Percentiles rank a stretch among this genome's conserved stretches.
Evolutionary conservation across 208 protist genomes (phyloP).

Genomic region (Leptomonas pyrrhocoris): DNA sequence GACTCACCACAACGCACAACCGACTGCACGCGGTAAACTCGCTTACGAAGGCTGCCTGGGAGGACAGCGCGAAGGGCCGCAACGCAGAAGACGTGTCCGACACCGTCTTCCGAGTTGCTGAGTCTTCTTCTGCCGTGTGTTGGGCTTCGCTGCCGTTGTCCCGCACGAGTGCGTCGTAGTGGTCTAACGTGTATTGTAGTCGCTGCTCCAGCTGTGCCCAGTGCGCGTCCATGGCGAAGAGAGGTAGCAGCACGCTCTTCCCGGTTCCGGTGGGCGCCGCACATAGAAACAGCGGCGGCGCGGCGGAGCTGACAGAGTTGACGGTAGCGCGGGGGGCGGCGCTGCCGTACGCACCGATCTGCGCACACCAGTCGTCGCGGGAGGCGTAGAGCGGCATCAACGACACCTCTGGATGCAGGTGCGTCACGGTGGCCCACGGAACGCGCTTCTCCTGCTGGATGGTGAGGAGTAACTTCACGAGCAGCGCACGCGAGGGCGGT

Average conservation of each 20-base stretch:
- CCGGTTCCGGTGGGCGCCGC: slow-evolving; percentile 68
- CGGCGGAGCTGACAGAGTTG: background rate
- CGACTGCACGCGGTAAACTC: slow-evolving; percentile 53
- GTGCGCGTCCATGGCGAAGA: slow-evolving; percentile 74
- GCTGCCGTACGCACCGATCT: slow-evolving; percentile 19
- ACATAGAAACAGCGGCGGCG: slow-evolving; percentile 55
- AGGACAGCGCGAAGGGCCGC: slow-evolving; percentile 20
- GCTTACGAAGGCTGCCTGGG: slow-evolving; percentile 34
- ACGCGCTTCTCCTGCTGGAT: slow-evolving; percentile 31
- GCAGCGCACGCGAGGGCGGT: slow-evolving; percentile 28
- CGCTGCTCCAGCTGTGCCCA: slow-evolving; percentile 51
- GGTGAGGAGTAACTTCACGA: slow-evolving; percentile 19
- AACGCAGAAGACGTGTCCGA: background rate
- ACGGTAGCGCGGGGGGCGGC: slow-evolving; percentile 16
- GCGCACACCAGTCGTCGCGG: slow-evolving; percentile 37
- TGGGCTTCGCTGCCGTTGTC: background rate
- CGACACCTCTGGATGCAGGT: slow-evolving; percentile 24
- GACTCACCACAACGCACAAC: slow-evolving; percentile 78
- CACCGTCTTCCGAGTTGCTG: background rate
- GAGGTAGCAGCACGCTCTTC: slow-evolving; percentile 72
- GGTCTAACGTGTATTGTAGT: slow-evolving; percentile 30
- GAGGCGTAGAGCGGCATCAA: slow-evolving; percentile 39
- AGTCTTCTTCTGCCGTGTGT: background rate
- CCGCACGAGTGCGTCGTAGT: slow-evolving; percentile 16
- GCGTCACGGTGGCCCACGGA: slow-evolving; percentile 25